Evolutionary conservation across 495 filamentous ascomycete species (phyloP).

Genomic region (Trichocladium uniseriatum): DNA sequence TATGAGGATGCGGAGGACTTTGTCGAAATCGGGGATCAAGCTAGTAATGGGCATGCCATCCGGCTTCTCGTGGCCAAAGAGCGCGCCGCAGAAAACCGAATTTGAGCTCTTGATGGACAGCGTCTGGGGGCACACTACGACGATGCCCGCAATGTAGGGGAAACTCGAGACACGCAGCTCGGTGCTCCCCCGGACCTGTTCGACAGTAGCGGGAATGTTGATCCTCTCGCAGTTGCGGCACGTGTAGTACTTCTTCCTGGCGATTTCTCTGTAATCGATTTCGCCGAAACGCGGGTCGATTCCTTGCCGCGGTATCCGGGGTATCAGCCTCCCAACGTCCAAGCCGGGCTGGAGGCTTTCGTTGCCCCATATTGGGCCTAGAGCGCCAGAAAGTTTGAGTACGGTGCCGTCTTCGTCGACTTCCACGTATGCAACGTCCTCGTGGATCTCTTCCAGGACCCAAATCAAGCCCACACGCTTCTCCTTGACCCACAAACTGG

Average conservation of each 20-base stretch:
- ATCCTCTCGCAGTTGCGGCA: conserved; percentile 62
- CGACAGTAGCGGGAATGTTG: conserved; percentile 70
- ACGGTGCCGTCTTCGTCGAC: conserved; percentile 68
- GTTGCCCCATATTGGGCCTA: conserved; percentile 72
- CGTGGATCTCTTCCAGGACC: conserved; percentile 95
- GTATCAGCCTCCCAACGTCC: conserved; percentile 66
- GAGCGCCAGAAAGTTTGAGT: conserved; percentile 55
- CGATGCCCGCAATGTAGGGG: conserved; percentile 92
- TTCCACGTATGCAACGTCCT: conserved; percentile 70
- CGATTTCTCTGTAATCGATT: conserved; percentile 61
- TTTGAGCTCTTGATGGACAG: conserved; percentile 85
- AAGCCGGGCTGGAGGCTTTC: conserved; percentile 54
- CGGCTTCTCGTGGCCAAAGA: conserved; percentile 80
- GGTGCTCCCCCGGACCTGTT: conserved; percentile 50
- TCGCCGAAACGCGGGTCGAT: conserved; percentile 54
- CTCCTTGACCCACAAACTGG: conserved; percentile 97
- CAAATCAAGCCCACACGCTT: conserved; percentile 90
- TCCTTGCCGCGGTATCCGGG: conserved; percentile 65
- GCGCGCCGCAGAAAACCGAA: conserved; percentile 80
- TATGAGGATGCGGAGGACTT: conserved; percentile 65
- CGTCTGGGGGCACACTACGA: conserved; percentile 70
- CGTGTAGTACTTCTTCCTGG: conserved; percentile 66
- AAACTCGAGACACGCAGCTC: conserved; percentile 82
- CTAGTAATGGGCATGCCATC: conserved; percentile 70
- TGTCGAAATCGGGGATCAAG: conserved; percentile 80